Base-by-base conservation (phyloP, 345 rosid genomes). In the Bruguiera sexangula region DNA sequence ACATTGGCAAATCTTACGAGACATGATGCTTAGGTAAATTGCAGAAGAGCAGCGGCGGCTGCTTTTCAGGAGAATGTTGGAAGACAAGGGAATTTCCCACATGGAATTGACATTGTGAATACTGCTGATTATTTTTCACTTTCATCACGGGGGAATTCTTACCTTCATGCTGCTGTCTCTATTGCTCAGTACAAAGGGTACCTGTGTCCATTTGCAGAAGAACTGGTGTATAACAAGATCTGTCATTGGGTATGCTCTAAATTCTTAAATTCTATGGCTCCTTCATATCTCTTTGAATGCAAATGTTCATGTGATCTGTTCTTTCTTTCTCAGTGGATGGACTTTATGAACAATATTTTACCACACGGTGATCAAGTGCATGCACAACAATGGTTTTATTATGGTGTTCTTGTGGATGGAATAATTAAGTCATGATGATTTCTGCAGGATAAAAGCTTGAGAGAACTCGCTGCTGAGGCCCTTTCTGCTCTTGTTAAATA, bases 11-110 rank as follows among this genome's bases (percentile, higher is more conserved):
- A 71, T 21, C 52, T 69, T 68, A 70, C 66, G 43, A 22, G 32
- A 32, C 43, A 46, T 71, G 53, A 55, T 79, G 60, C 63, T 73
- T 77, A 95, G 99, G 99, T 95, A 62, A 95, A 95, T 81, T 92
- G 99, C 85, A 86, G 99, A 83, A 90, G 99, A 78, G 96, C 97
- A 62, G 97, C 96, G 43, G 96, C 99, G 7, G 96, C 99, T 62
- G 97, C 99, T 73, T 95, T 95, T 83, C 97, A 95, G 82, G 99
- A 95, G 84, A 95, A 95, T 76, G 91, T 88, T 72, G 99, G 99
- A 80, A 87, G 99, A 80, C 99, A 95, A 81, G 97, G 97, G 76
- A 88, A 87, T 77, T 95, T 88, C 74, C 96, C 93, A 60, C 87
- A 95, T 87, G 97, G 99, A 76, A 95, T 95, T 80, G 97, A 95